Percentiles rank a stretch among this genome's conserved stretches.
phyloP scores from a whole-genome alignment of 495 filamentous ascomycete species.

The Aspergillus ostianus region DNA sequence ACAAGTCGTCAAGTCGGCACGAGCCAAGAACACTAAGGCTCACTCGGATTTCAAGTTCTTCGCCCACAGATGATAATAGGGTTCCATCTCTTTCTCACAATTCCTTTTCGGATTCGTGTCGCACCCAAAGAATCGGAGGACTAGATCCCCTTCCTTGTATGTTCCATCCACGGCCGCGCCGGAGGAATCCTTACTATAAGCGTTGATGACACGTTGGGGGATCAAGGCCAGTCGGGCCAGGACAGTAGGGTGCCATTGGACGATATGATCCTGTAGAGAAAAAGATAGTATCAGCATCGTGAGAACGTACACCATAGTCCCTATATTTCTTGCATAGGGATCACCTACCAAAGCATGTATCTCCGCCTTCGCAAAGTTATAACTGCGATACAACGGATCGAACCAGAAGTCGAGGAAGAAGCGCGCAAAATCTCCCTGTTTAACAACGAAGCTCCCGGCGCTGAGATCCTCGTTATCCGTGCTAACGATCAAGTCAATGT shows the following conservation, averaged over 20 bases:
- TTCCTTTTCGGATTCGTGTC: slow-evolving; percentile 49
- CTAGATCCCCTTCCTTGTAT: slow-evolving; percentile 78
- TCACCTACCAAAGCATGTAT: slow-evolving; percentile 78
- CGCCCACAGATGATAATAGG: slow-evolving; percentile 50
- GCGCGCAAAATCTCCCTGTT: slow-evolving; percentile 82
- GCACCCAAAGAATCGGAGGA: slow-evolving; percentile 74
- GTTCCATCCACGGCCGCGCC: slow-evolving; percentile 44
- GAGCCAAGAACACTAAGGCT: slow-evolving; percentile 1
- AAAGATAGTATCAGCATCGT: slow-evolving; percentile 7
- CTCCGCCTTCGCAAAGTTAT: slow-evolving; percentile 95
- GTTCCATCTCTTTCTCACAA: slow-evolving; percentile 70
- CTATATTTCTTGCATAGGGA: not conserved
- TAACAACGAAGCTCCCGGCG: slow-evolving; percentile 73
- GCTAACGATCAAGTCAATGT: slow-evolving; percentile 79
- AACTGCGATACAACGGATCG: slow-evolving; percentile 86
- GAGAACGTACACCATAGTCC: not conserved
- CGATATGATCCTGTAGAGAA: slow-evolving; percentile 71
- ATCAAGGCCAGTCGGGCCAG: slow-evolving; percentile 82
- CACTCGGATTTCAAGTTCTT: slow-evolving; percentile 30
- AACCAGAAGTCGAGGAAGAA: slow-evolving; percentile 97
- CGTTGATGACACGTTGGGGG: slow-evolving; percentile 77
- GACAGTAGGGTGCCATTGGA: slow-evolving; percentile 99
- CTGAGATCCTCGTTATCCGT: slow-evolving; percentile 83
- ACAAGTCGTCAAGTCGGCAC: not conserved
- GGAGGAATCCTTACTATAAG: slow-evolving; percentile 59